Conservation (phyloP, 2,329 filamentous ascomycete species). For the Elsinoe australis region DNA sequence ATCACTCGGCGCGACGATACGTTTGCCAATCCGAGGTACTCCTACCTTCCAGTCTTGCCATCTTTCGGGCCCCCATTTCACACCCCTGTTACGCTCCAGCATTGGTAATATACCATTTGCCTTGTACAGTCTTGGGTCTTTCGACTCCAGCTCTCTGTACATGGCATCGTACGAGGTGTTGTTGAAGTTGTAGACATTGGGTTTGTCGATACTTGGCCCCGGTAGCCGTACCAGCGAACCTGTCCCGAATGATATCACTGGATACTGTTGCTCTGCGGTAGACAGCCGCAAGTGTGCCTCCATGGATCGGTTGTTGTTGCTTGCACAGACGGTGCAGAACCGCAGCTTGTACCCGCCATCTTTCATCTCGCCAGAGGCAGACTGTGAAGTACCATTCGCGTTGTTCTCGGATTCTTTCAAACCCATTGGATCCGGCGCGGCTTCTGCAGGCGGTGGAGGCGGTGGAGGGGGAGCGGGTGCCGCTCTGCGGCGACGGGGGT, state of each 20-base stretch:
- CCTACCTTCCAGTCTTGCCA: constrained; percentile 98
- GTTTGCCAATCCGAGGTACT: constrained; percentile 67
- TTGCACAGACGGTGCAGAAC: constrained; percentile 98
- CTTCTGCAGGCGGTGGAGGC: constrained; percentile 43
- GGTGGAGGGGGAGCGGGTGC: constrained; percentile 42
- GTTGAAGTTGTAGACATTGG: constrained; percentile 98
- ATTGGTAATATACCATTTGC: constrained; percentile 93
- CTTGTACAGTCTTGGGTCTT: constrained; percentile 80
- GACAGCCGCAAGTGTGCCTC: constrained; percentile 94
- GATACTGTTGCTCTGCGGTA: constrained; percentile 61
- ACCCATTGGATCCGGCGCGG: constrained; percentile 27
- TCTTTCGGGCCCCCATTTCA: constrained; percentile 93
- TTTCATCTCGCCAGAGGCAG: constrained; percentile 21
- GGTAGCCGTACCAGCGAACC: constrained; percentile 90
- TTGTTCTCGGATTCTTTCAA: constrained; percentile 20
- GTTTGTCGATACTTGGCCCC: constrained; percentile 81
- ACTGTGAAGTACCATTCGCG: constrained; percentile 24
- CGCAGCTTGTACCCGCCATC: constrained; percentile 74
- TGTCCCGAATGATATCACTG: constrained; percentile 97
- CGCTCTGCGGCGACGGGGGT: constrained; percentile 39
- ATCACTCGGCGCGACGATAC: constrained; percentile 18
- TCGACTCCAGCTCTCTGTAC: constrained; percentile 79
- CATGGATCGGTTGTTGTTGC: constrained; percentile 98
- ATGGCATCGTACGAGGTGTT: constrained; percentile 91
- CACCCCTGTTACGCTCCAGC: constrained; percentile 80